Base-by-base conservation (phyloP, 768 basidiomycete species). In the Suillus decipiens region DNA sequence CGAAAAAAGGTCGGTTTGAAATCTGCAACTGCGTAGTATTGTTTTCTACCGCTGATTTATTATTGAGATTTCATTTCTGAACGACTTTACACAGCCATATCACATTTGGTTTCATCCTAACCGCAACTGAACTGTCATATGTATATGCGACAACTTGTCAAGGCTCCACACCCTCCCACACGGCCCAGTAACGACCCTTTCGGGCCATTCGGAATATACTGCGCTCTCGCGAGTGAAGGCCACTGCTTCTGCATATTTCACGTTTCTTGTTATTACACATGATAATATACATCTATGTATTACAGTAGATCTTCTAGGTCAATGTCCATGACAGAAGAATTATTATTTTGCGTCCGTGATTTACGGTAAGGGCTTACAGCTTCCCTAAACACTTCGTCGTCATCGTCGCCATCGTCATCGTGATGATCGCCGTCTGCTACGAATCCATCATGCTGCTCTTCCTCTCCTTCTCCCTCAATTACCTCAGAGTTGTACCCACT, bases 401-500 rank as follows among this genome's bases (percentile, higher is more conserved):
- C 59, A 5, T 56, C 41, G 4, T 57, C 39, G 31, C 39, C 39
- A 22, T 56, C 36, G 8, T 55, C 51, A 10, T 75, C 68, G 9
- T 54, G 61, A 15, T 57, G 63, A 22, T 73, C 73, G 7, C 72
- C 72, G 9, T 63, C 59, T 41, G 71, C 68, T 31, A 65, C 43
- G n/a, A 73, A 69, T 45, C 63, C 68, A 9, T 75, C 73, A 19
- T 70, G 63, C 19, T 75, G 71, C 14, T 28, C 67, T 22, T 75
- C 71, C 9, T 63, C 74, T 33, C 72, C 68, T 37, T 63, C 66
- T 19, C 72, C 73, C 10, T 78, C 78, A 51, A 75, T n/a, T 50
- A 41, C 56, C 54, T 86, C 86, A 0, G 86, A 84, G 59, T 83
- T 84, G 62, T 87, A 86, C 33, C 82, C 86, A 64, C 85, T 87